Base-by-base conservation (phyloP, 352 stramenopile genomes). In the Achlya hypogyna region DNA sequence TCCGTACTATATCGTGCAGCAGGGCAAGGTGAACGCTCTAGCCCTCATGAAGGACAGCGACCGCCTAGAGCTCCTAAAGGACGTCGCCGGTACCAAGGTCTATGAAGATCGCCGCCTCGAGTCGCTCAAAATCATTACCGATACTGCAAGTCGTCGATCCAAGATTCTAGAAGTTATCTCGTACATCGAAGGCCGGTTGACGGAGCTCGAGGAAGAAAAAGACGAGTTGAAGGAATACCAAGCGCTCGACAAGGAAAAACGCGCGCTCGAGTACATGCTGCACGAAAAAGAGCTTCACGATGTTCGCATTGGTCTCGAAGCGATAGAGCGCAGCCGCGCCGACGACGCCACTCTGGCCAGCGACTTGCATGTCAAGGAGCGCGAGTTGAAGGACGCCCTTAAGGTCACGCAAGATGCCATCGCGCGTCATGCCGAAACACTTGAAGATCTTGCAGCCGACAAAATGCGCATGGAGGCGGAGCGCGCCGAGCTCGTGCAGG, bases 1-100 rank as follows among this genome's bases (percentile, higher is more conserved):
- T 77, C 98, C 98, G n/a, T 99, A 99, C 78, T 99, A 99, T 73
- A 99, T 99, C 70, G 97, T 99, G 45, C 95, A 99, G 75, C 98
- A 99, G 78, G 98, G 98, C 31, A 99, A 99, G 70, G 97, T 99
- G 23, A 98, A 98, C 69, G 90, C 92, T 10, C 74, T 99, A 22
- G 98, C 96, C 32, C 84, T 98, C 32, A 99, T 99, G 97, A 96
- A 92, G n/a, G 97, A 99, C 77, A 74, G 75, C 2, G 95, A 99
- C 72, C 84, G 98, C 34, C 77, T 99, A 5, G 87, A 98, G 62
- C 77, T 99, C 53, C 82, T 99, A 4, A 99, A 99, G 77, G 93
- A 99, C 77, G 96, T 99, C 0, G 96, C 96, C 0, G 97, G 96
- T 40, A 99, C 96, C 0, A 98, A 96, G 70, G 96, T 99, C 22